Percentiles rank a stretch among this genome's conserved stretches.
Evolutionary conservation across 176 grass and related monocot genomes (phyloP).

Genomic region (Saccharum spontaneum): DNA sequence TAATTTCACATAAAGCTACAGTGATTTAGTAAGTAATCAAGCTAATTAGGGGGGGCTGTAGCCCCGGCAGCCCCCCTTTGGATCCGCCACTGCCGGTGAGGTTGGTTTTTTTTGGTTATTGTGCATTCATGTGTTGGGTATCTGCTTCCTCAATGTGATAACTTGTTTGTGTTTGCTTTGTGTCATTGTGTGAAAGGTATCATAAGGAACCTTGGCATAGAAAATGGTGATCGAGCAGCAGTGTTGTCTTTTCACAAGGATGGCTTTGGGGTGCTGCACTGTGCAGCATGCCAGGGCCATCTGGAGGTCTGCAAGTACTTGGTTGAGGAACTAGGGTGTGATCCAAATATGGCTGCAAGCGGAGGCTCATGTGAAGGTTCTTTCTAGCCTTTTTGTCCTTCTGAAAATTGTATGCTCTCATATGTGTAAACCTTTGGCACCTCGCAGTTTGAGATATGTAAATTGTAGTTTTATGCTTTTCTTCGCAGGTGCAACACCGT

Average conservation of each 20-base stretch:
- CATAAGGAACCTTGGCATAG: not conserved
- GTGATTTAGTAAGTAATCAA: no score
- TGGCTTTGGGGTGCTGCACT: conserved; percentile 2
- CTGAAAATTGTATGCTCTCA: not conserved
- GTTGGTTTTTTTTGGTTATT: not conserved
- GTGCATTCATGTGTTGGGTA: not conserved
- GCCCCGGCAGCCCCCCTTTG: no score
- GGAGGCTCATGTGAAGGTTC: not conserved
- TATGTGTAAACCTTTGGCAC: not conserved
- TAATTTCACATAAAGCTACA: no score
- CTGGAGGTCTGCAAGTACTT: conserved; percentile 45
- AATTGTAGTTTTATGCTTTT: not conserved
- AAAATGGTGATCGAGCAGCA: not conserved
- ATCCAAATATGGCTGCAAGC: conserved; percentile 17
- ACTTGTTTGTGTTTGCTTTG: not conserved
- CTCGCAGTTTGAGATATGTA: not conserved
- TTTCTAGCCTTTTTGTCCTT: not conserved
- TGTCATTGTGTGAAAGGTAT: not conserved
- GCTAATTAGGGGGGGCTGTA: no score
- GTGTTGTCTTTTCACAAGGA: not conserved
- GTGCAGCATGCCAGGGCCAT: conserved; percentile 1
- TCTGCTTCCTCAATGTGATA: not conserved
- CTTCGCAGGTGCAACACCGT: conserved; percentile 17
- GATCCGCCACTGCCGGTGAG: no score
- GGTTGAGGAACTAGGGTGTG: conserved; percentile 36